Evolutionary conservation across 352 stramenopile species (phyloP), one percentile per base, ranked within the genome.

Genomic region (Pythium rhizo-oryzae): DNA sequence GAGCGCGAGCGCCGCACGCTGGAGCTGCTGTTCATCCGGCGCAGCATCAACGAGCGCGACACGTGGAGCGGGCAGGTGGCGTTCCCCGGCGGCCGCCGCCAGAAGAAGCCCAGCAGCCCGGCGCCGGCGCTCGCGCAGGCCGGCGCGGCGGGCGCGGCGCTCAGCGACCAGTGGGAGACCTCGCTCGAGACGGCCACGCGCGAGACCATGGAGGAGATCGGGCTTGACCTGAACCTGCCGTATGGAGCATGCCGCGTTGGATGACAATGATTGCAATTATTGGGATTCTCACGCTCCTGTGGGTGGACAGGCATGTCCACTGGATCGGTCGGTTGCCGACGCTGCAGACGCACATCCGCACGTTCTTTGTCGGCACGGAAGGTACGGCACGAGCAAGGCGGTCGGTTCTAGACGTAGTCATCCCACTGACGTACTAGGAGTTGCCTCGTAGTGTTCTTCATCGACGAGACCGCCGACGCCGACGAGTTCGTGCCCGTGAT

Each of bases 191-290:
- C 84, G 8, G 87, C 86, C 11, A 74, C 80, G 66, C 80, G 87
- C 15, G 87, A 96, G 72, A 94, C 86, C 16, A 71, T 89, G 68
- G 87, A 96, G 61, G 87, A 96, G 74, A 84, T 96, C 44, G 87
- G 87, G 15, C 68, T 96, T 19, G 79, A 92, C 41, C 83, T 95
- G 30, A 79, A 80, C 11, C 46, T 63, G 24, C 54, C 77, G 79
- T 87, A 81, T 59, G 76, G 37, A 23, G 5, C 33, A 4, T 21
- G 50, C 11, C 25, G 43, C 4, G 9, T 8, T n/a, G n/a, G 35
- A 37, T 63, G 16, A 9, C n/a, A 43, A 25, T 53, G 30, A 43
- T 46, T 57, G 46, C n/a, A n/a, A n/a, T n/a, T n/a, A n/a, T n/a
- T n/a, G 8, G 11, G 6, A 5, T 46, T 46, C 12, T 18, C 39